Conservation (phyloP, 2,329 filamentous ascomycete genomes). For the Pseudogymnoascus sp. region DNA sequence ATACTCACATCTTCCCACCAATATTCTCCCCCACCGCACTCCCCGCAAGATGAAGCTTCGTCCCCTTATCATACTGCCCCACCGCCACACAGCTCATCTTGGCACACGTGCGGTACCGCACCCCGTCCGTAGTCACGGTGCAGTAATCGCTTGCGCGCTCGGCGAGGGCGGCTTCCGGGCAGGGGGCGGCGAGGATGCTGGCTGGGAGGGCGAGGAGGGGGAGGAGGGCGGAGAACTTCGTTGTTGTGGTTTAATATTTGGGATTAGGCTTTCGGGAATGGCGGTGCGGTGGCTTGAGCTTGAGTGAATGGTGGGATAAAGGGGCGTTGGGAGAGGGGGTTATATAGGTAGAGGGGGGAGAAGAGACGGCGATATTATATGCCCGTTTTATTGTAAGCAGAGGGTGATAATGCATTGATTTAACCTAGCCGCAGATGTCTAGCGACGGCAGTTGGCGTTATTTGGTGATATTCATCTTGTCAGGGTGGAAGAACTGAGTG, state of each 20-base stretch:
- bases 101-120: background rate
- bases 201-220: background rate
- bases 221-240: background rate
- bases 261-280: no score
- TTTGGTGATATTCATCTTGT: no score
- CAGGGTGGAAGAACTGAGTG: no score
- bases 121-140: background rate
- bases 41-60: background rate
- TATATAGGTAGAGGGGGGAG: no score
- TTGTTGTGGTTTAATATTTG: no score
- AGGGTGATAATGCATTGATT: no score
- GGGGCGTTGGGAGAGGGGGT: no score
- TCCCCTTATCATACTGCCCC: background rate
- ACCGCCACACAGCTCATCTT: background rate
- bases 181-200: background rate
- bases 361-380: no score
- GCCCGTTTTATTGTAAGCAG: background rate
- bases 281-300: no score
- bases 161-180: background rate
- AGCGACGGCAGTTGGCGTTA: no score
- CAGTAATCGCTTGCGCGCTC: background rate
- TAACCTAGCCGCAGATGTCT: no score
- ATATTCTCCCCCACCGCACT: background rate
- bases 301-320: no score
- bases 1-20: background rate